Conservation (phyloP, 345 rosid genomes). For the Salix viminalis region DNA sequence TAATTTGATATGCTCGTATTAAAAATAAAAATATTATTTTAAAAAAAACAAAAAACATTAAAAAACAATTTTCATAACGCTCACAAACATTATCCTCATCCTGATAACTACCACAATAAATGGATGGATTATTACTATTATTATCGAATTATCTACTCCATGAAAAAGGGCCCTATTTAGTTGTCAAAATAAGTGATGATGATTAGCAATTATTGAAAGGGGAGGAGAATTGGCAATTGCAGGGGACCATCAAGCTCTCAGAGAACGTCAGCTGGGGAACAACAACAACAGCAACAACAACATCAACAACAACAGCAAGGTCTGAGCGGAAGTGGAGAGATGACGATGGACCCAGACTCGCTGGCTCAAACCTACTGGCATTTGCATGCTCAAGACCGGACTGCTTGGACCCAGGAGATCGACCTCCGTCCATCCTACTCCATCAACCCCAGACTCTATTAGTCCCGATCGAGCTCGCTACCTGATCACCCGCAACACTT, state of each 20-base stretch:
- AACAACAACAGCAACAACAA: conserved; percentile 49
- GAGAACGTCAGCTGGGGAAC: conserved; percentile 43
- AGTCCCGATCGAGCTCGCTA: not conserved
- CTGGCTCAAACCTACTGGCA: conserved; percentile 95
- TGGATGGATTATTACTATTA: not conserved
- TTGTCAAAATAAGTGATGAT: not conserved
- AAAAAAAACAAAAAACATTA: too few relatives aligned
- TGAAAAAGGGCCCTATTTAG: not conserved
- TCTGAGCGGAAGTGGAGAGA: conserved; percentile 15
- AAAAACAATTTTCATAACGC: too few relatives aligned
- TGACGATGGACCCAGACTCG: conserved; percentile 78
- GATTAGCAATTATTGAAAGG: conserved; percentile 15
- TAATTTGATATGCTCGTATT: too few relatives aligned
- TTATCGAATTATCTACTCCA: too few relatives aligned
- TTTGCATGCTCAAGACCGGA: conserved; percentile 74
- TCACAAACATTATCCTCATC: too few relatives aligned
- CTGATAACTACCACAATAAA: not conserved
- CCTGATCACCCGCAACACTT: too few relatives aligned
- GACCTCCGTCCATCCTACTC: conserved; percentile 66
- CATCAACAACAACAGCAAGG: conserved; percentile 44
- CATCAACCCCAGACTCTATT: conserved; percentile 21
- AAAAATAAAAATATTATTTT: too few relatives aligned
- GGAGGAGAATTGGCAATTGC: conserved; percentile 8
- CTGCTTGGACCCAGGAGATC: conserved; percentile 91
- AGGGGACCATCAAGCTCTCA: conserved; percentile 51